Percentiles rank a stretch among this genome's conserved stretches.
Evolutionary conservation across 208 protist genomes (phyloP).

Genomic region (Herpetomonas muscarum): DNA sequence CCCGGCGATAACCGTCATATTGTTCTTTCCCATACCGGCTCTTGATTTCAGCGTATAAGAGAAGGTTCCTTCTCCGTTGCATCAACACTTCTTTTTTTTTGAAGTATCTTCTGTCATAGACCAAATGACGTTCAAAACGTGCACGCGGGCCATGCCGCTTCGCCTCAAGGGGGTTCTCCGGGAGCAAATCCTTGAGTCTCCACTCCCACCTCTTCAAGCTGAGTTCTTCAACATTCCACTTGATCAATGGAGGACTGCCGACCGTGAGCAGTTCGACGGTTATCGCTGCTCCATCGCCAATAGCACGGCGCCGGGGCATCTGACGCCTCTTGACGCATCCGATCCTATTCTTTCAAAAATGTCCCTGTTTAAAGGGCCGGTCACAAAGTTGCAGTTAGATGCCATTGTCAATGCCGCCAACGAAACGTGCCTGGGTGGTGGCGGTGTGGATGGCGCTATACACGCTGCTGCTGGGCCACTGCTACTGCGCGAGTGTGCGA

Average conservation of each 20-base stretch:
- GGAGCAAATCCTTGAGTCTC: conserved; percentile 10
- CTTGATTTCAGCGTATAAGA: too few relatives aligned
- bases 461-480: conserved; percentile 62
- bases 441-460: conserved; percentile 82
- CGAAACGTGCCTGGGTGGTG: conserved; percentile 46
- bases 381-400: conserved; percentile 53
- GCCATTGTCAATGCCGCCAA: conserved; percentile 88
- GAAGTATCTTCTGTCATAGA: background rate
- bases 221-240: conserved; percentile 29
- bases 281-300: conserved; percentile 13
- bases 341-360: conserved; percentile 29
- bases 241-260: conserved; percentile 22
- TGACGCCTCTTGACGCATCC: conserved; percentile 12
- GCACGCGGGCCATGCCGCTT: background rate
- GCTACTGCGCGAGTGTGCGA: conserved; percentile 50
- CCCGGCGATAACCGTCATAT: too few relatives aligned
- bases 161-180: conserved; percentile 1
- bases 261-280: conserved; percentile 14
- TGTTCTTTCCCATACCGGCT: background rate
- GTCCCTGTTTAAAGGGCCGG: conserved; percentile 31
- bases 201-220: conserved; percentile 22
- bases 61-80: too few relatives aligned
- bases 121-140: conserved; percentile 2
- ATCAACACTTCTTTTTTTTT: conserved; percentile 2
- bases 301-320: conserved; percentile 6